phyloP scores from a whole-genome alignment of 345 rosid genomes.

The Luvunga scandens region DNA sequence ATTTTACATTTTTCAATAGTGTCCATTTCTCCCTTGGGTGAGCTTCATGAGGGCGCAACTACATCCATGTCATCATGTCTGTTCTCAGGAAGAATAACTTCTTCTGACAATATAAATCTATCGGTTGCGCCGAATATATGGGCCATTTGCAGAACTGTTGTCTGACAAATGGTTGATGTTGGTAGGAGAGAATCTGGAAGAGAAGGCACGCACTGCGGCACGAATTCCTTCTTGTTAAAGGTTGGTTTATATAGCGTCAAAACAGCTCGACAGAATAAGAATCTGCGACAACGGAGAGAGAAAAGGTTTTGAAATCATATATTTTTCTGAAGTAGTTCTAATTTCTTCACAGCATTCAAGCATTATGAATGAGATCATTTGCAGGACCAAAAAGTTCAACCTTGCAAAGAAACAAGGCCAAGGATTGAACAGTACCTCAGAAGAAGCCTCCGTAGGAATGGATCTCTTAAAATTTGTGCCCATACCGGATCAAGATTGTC shows the following conservation, averaged over 20 bases:
- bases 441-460: slow-evolving; percentile 80
- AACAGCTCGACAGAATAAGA: slow-evolving; percentile 73
- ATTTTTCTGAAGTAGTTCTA: not conserved
- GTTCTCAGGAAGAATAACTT: slow-evolving; percentile 24
- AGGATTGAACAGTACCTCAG: slow-evolving; percentile 52
- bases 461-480: slow-evolving; percentile 85
- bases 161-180: slow-evolving; percentile 39
- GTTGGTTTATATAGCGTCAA: slow-evolving; percentile 51
- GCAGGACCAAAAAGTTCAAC: not conserved
- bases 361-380: not conserved
- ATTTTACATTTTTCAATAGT: not conserved
- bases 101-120: slow-evolving; percentile 56
- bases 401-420: not conserved
- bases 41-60: slow-evolving; percentile 18
- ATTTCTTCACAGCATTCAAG: not conserved
- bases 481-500: slow-evolving; percentile 82
- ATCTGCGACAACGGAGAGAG: slow-evolving; percentile 43
- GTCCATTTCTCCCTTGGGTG: not conserved
- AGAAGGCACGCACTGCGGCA: slow-evolving; percentile 69
- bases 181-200: slow-evolving; percentile 61
- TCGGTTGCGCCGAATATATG: slow-evolving; percentile 49
- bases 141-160: slow-evolving; percentile 57
- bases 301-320: not conserved
- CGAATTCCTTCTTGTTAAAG: slow-evolving; percentile 55
- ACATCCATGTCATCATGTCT: slow-evolving; percentile 21